Evolutionary conservation across 1,284 basidiomycete species (phyloP), one percentile per base, ranked within the genome.

Genomic region (Rhodotorula sp.): DNA sequence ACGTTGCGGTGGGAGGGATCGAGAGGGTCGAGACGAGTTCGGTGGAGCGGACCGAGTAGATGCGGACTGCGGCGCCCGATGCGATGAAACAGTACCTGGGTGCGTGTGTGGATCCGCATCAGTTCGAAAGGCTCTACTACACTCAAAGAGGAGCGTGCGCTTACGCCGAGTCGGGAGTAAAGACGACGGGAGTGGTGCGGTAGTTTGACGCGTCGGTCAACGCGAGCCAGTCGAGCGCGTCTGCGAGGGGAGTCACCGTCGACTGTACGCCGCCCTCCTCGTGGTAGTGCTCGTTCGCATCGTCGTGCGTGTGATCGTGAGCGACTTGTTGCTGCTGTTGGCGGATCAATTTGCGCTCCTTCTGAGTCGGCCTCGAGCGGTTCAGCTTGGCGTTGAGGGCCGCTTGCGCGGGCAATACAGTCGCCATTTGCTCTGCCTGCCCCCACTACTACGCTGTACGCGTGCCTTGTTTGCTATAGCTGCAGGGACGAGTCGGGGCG

Each of bases 11-110:
- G 28, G 79, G 70, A 16, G 79, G 76, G 19, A 79, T 75, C 19
- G 83, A 82, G 19, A 97, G 84, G 0, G 91, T 94, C 34, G 93
- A 95, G 56, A 95, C 86, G 60, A 93, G 86, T 77, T 88, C 83
- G 48, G 91, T 90, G 18, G 89, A 89, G 26, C 85, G 80, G 26
- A 87, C 86, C 34, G 92, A 91, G 81, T 93, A 87, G 69, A 95
- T 89, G 80, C 92, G 90, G 72, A 97, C 86, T 7, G 88, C 86
- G 15, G 87, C 84, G 38, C 90, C 89, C 15, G 88, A 86, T 43
- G 92, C 85, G 47, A 90, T 87, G 81, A 95, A 93, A 85, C 92
- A 94, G 82, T 94, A 91, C 78, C 93, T 95, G 71, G 55, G 50
- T n/a, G 49, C 2, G 26, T 4, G n/a, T 48, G 43, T 8, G 43